Base-by-base conservation (phyloP, 306 rosid species). In the Comarum palustre region DNA sequence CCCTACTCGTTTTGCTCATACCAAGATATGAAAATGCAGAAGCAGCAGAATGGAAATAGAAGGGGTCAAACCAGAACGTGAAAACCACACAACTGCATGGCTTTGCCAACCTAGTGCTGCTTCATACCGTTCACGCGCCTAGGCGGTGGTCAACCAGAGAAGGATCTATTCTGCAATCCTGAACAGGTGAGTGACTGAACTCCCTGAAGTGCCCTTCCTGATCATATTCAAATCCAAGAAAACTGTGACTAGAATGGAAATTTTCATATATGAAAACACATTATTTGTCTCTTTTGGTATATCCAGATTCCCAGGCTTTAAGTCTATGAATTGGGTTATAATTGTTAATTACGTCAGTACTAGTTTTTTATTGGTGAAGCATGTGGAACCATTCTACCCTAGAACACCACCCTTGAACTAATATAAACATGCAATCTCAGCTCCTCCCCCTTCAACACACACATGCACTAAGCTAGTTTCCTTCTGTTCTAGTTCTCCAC, bases 61-160 rank as follows among this genome's bases (percentile, higher is more conserved):
- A 62, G 77, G 77, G 76, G 90, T 84, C 90, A 86, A 88, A 90
- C 68, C 57, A 81, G 93, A 76, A 74, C 89, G 88, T 86, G 87
- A 50, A 81, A 82, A 75, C 63, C 71, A 83, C 88, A 81, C 84
- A 82, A 80, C 66, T 84, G 85, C 82, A 80, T 84, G 90, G 60
- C 81, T 41, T 72, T 83, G 87, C 87, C 90, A 79, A 90, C 93
- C 84, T 74, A 78, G 19, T 32, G 66, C 39, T 61, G 66, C 0
- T 6, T 60, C 65, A 54, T 15, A 25, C 43, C 36, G 16, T 72
- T 79, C 84, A 86, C 91, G 80, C 91, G 87, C 88, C 82, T 46
- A 64, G 63, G 73, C 80, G 68, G 81, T 83, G 87, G 87, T 82
- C 89, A 87, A 86, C 85, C 3, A 50, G 38, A 60, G 45, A 47